These are phyloP conservation scores for Rosellinia necatrix DNA, from an alignment of 2,329 filamentous ascomycete species.

Conservation along the genomic window DNA sequence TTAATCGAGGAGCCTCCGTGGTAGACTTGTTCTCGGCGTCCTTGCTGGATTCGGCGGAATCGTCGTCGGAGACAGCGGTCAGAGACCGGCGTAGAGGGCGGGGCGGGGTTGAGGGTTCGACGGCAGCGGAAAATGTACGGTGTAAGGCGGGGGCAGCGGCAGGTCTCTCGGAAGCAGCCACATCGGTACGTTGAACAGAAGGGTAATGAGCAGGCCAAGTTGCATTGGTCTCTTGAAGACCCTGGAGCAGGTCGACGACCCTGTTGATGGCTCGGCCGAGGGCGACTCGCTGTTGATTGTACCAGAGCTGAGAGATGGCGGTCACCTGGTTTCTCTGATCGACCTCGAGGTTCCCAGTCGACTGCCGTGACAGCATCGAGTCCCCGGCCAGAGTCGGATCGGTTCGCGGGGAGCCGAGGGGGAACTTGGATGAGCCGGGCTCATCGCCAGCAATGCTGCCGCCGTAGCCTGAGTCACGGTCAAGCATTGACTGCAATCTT, in stretches of 20 bases:
- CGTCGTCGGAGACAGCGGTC: conserved; percentile 68
- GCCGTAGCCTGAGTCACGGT: conserved; percentile 90
- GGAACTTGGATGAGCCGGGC: conserved; percentile 44
- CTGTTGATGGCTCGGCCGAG: conserved; percentile 87
- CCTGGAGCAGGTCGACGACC: conserved; percentile 81
- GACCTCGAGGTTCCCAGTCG: conserved; percentile 55
- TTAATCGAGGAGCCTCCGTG: conserved; percentile 74
- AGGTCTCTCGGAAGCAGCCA: conserved; percentile 47
- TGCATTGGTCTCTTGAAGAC: conserved; percentile 85
- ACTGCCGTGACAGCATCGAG: conserved; percentile 49
- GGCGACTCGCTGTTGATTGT: conserved; percentile 87
- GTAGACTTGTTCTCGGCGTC: conserved; percentile 64
- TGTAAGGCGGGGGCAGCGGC: conserved; percentile 64
- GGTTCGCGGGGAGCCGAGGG: conserved; percentile 45
- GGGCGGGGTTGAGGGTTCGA: conserved; percentile 53
- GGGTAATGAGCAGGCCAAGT: conserved; percentile 96
- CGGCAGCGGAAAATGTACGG: conserved; percentile 66
- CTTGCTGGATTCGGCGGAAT: conserved; percentile 72
- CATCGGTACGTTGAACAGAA: conserved; percentile 69
- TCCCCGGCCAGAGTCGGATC: conserved; percentile 53
- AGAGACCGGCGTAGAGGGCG: conserved; percentile 67
- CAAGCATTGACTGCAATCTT: conserved; percentile 78
- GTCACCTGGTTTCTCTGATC: conserved; percentile 73
- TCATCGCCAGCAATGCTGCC: conserved; percentile 68
- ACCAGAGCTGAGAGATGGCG: conserved; percentile 90